Conservation (phyloP, 352 stramenopile genomes). For the Phytophthora multivora region DNA sequence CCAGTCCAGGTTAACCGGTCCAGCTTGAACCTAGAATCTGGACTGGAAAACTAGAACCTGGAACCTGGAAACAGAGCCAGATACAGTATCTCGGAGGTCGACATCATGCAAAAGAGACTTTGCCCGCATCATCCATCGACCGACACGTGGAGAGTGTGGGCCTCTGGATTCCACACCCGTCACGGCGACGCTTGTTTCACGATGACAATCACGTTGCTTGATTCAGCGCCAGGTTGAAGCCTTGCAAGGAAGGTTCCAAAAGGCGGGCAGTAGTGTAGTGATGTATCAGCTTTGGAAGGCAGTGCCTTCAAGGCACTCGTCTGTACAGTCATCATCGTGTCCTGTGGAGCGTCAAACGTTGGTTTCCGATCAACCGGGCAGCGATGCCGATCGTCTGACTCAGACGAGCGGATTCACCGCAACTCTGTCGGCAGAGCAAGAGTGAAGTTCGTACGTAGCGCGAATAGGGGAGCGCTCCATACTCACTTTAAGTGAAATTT, state of each 20-base stretch:
- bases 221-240: not conserved
- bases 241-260: not conserved
- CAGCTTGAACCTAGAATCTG: constrained; percentile 9
- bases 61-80: constrained; percentile 6
- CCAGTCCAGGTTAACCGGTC: constrained; percentile 12
- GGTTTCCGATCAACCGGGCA: not conserved
- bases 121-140: too few relatives aligned
- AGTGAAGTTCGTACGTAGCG: constrained; percentile 34
- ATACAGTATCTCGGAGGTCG: not conserved
- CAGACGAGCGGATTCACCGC: constrained; percentile 1
- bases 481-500: constrained; percentile 40
- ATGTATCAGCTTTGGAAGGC: not conserved
- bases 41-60: constrained; percentile 24
- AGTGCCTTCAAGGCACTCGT: too few relatives aligned
- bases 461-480: constrained; percentile 33
- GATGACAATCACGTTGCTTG: not conserved
- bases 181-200: too few relatives aligned
- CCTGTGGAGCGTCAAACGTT: not conserved
- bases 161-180: too few relatives aligned
- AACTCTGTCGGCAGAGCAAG: not conserved
- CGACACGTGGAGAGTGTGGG: too few relatives aligned
- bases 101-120: not conserved
- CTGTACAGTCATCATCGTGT: constrained; percentile 2
- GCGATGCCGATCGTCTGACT: constrained; percentile 12
- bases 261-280: not conserved